Evolutionary conservation across 805 yeast species (phyloP), one percentile per base, ranked within the genome.

Genomic region (Wickerhamiella alocasiicola): DNA sequence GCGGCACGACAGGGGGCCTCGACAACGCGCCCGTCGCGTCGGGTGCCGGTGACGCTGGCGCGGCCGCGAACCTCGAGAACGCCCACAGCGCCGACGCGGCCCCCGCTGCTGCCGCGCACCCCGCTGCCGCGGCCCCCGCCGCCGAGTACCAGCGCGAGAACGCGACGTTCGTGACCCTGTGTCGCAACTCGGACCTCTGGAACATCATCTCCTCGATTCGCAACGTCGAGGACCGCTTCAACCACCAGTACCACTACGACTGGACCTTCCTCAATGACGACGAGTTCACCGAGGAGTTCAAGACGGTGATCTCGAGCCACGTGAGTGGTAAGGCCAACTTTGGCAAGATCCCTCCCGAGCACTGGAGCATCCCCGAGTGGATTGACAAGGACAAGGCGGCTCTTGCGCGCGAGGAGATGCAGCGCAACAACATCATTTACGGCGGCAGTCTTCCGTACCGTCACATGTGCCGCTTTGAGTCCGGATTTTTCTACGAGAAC

Each of bases 261-360:
- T 87, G 95, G 95, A 87, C 85, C 12, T 87, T 87, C 60, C 64
- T 88, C 50, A 87, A 87, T 61, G 88, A 88, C 56, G 76, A 71
- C 43, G 76, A 71, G 17, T 87, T 84, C 59, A 64, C 69, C 25
- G 78, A 77, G 2, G 82, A 78, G 43, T 85, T 87, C 62, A 78
- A 73, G 55, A 53, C 54, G 3, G 60, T 64, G 29, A 70, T 83
- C 9, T 43, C 67, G 0, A 57, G 67, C 2, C 63, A 76, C 42
- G 74, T 75, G 23, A 69, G 79, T 41, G 94, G 95, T 35, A 67
- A 61, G 27, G 74, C 78, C 36, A 71, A 72, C 56, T 87, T 76
- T 56, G 94, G 88, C 5, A 42, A 67, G 31, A 76, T 85, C 43
- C 85, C 87, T 6, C 55, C 62, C 39, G 83, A 79, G 51, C 88